These are phyloP conservation scores for Scalesia atractyloides DNA, from an alignment of 129 eudicot species.

Conservation along the genomic window DNA sequence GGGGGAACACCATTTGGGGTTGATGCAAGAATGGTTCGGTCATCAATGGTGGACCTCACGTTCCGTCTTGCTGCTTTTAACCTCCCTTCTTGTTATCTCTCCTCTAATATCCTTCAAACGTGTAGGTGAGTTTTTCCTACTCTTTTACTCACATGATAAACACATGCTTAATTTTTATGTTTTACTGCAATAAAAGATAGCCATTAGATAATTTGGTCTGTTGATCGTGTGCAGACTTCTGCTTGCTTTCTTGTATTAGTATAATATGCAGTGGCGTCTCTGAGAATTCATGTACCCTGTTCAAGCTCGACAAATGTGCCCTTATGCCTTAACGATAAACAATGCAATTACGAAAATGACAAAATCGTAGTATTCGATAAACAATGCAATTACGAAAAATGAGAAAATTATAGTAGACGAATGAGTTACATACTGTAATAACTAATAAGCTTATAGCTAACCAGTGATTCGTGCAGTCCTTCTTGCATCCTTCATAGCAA, in stretches of 20 bases:
- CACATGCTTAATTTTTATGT: background rate
- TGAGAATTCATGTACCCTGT: too few species aligned
- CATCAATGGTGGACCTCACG: slow-evolving; percentile 83
- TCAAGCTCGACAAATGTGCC: too few species aligned
- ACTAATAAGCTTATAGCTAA: too few species aligned
- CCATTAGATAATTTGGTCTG: slow-evolving; percentile 2
- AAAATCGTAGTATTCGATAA: too few species aligned
- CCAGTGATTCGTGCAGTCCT: too few species aligned
- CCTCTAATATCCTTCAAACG: slow-evolving; percentile 89
- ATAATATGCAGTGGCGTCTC: too few species aligned
- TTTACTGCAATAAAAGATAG: slow-evolving; percentile 1
- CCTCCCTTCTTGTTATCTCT: slow-evolving; percentile 58
- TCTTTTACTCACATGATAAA: slow-evolving; percentile 7
- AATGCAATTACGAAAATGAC: too few species aligned
- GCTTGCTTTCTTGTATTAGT: slow-evolving; percentile 3
- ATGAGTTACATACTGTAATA: too few species aligned
- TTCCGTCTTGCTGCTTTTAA: slow-evolving; percentile 62
- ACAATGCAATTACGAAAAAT: too few species aligned
- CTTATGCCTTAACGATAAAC: too few species aligned
- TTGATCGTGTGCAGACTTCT: background rate
- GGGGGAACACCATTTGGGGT: slow-evolving; percentile 76
- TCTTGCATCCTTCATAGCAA: too few species aligned
- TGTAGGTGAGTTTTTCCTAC: slow-evolving; percentile 65
- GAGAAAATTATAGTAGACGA: too few species aligned
- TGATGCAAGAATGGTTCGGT: slow-evolving; percentile 97